Evolutionary conservation across 2,329 filamentous ascomycete genomes (phyloP), one percentile per base, ranked within the genome.

Genomic region (Elsinoe arachidis): DNA sequence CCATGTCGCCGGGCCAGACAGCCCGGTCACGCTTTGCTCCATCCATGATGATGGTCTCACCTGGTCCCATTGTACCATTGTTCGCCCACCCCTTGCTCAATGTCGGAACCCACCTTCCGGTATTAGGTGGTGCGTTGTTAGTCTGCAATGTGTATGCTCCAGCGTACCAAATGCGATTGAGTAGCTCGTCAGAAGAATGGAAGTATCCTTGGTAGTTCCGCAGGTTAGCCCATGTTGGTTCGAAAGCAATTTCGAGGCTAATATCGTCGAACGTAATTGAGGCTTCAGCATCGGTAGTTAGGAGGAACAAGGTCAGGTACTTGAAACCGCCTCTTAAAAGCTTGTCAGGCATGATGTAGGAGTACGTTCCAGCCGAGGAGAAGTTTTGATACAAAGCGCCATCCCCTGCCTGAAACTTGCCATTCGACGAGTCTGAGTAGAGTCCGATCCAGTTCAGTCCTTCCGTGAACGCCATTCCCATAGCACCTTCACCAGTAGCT

Each of bases 131-230:
- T 1, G 69, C 69, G 4, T 64, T 64, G 34, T 72, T 71, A 1
- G 70, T 71, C 33, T 73, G 71, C 11, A 72, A 55, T 0, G 71
- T 73, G 58, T 73, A 73, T 12, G 70, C 71, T n/a, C 71, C 79
- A 39, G 73, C 75, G 60, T 82, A 82, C 79, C 80, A 82, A 49
- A 81, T 78, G 5, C 73, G 72, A 64, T 83, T 82, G 53, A 84
- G 71, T 10, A 79, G 64, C 34, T 78, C 72, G 35, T 69, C 67
- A n/a, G 62, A 63, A 12, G 59, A 64, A 60, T 71, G 58, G 59
- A 66, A 66, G 61, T 74, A 74, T 1, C 73, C 73, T 33, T 68
- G 66, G 49, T 65, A 68, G 2, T 70, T 70, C 6, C 66, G 65
- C 6, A 74, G 61, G 49, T 75, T 71, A 2, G 77, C 68, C 74